Percentiles rank a stretch among this genome's conserved stretches.
Evolutionary conservation across 1,284 basidiomycete species (phyloP).

Genomic region (Neonothopanus nambi): DNA sequence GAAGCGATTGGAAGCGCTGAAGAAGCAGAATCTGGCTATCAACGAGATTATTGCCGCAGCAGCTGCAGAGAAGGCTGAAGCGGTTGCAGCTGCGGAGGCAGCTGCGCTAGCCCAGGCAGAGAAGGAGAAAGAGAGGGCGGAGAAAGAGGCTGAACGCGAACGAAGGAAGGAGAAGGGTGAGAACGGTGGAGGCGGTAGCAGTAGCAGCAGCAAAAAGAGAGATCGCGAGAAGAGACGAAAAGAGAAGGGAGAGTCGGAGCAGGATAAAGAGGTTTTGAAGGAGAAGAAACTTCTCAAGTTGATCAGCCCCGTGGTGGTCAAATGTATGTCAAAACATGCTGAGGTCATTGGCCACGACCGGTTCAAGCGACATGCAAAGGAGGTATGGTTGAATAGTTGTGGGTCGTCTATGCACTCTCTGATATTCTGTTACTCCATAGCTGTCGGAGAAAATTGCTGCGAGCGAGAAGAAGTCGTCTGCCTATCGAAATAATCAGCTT

Average conservation of each 20-base stretch:
- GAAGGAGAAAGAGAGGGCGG: constrained; percentile 43
- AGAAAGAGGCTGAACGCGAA: constrained; percentile 35
- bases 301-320: constrained; percentile 88
- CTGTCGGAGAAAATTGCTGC: constrained; percentile 81
- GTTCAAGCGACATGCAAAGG: constrained; percentile 96
- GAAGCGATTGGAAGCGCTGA: not conserved
- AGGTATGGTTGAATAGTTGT: constrained; percentile 57
- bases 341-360: constrained; percentile 78
- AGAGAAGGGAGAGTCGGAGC: constrained; percentile 43
- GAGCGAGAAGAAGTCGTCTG: constrained; percentile 91
- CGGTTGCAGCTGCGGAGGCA: constrained; percentile 36
- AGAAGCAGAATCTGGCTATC: constrained; percentile 19
- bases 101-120: constrained; percentile 42
- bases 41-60: constrained; percentile 50
- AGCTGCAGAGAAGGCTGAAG: constrained; percentile 19
- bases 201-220: constrained; percentile 26
- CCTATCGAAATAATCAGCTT: constrained; percentile 69
- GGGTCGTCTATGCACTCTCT: constrained; percentile 3
- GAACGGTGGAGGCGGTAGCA: constrained; percentile 25
- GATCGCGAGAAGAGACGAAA: constrained; percentile 36
- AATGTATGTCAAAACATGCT: constrained; percentile 88
- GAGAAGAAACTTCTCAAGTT: constrained; percentile 85
- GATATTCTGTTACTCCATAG: constrained; percentile 34
- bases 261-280: constrained; percentile 69
- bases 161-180: constrained; percentile 31